Conservation (phyloP, 176 grass and related monocot species). For the Areca catechu region DNA sequence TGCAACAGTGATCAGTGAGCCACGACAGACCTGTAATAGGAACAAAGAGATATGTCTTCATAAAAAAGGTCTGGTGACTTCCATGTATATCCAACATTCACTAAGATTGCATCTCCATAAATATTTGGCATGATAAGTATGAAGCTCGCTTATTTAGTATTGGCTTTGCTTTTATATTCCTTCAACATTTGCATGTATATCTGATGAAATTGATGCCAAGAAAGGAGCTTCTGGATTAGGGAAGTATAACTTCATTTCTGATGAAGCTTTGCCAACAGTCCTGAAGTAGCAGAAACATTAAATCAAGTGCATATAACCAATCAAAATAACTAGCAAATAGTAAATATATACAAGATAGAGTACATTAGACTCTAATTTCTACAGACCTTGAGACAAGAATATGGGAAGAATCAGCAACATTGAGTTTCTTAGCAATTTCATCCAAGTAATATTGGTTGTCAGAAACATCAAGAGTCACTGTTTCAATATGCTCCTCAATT, state of each 20-base stretch:
- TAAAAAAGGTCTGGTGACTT: conserved; percentile 50
- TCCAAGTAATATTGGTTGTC: conserved; percentile 68
- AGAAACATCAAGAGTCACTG: conserved; percentile 37
- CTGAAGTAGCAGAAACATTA: conserved; percentile 39
- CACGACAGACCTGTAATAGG: conserved; percentile 60
- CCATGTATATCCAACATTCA: conserved; percentile 79
- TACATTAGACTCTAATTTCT: neutral
- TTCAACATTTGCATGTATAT: conserved; percentile 8
- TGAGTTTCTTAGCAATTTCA: conserved; percentile 56
- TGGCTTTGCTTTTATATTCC: conserved; percentile 20
- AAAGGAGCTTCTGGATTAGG: conserved; percentile 36
- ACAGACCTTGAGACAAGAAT: conserved; percentile 69
- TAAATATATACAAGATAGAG: neutral
- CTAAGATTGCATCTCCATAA: conserved; percentile 80
- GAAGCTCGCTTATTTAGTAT: conserved; percentile 65
- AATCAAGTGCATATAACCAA: conserved; percentile 8
- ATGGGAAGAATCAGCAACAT: conserved; percentile 48
- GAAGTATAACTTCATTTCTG: conserved; percentile 87
- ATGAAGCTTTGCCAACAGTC: conserved; percentile 85
- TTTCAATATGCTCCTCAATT: conserved; percentile 44
- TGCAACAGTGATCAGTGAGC: conserved; percentile 13
- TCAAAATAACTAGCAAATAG: neutral
- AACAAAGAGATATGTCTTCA: conserved; percentile 63
- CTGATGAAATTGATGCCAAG: conserved; percentile 29
- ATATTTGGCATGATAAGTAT: conserved; percentile 84